Base-by-base conservation (phyloP, 352 stramenopile genomes). In the Phytophthora tubulina region DNA sequence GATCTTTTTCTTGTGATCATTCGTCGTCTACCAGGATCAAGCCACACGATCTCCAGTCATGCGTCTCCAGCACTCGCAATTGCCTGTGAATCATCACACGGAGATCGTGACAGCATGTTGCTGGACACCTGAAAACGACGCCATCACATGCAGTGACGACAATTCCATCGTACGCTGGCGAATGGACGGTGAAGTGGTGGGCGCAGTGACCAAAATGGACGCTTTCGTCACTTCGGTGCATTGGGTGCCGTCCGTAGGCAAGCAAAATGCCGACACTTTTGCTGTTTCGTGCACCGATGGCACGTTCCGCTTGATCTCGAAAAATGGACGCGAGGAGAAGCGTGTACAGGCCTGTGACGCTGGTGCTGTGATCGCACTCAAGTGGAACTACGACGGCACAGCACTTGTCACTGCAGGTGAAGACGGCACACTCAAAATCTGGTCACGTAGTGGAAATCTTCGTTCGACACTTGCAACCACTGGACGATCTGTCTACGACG, bases 391-490 rank as follows among this genome's bases (percentile, higher is more conserved):
- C 64, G 94, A 98, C 58, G 96, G 94, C 30, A 96, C 89, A 6
- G 94, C 94, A 30, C 76, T 99, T 3, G 89, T 93, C 32, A 98
- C 93, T 15, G 88, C 85, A 7, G 96, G 94, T 5, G 96, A 99
- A 70, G 96, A 99, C 57, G 96, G 96, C 27, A 91, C 91, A 27
- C 87, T 99, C 59, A 98, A 99, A 77, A 91, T 98, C 42, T 98
- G 89, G 86, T 96, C 87, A 14, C 89, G 89, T 9, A 95, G 82
- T 41, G 91, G 89, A 10, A 97, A 95, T 70, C 79, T 98, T 32
- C 89, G 93, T 3, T 96, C 91, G 33, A 97, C 90, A 6, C 69
- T 98, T 50, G 89, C 92, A 30, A 93, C 90, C 36, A 95, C 81
- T 0, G 89, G 89, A 8, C 67, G 81, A 27, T 93, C 84, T 3